Conservation (phyloP, 2,329 filamentous ascomycete genomes). For the Lachnellula occidentalis region DNA sequence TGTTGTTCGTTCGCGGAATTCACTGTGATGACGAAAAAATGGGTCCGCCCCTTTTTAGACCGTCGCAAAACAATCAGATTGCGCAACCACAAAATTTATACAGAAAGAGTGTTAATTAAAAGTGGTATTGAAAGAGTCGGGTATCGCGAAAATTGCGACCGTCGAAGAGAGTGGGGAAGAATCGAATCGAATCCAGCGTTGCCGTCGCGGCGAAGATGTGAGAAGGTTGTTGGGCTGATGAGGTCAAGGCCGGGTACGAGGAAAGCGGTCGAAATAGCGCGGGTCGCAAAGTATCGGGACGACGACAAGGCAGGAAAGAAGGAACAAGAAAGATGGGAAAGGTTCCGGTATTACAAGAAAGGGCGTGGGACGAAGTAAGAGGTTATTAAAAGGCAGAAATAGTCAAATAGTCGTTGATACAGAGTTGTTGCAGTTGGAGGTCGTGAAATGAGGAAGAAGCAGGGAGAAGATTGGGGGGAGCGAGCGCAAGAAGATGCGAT, state of each 20-base stretch:
- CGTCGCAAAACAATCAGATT: conserved; percentile 2
- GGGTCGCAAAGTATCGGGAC: conserved; percentile 3
- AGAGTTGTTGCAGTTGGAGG: not conserved
- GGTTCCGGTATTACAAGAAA: conserved; percentile 6
- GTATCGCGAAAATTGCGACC: conserved; percentile 1
- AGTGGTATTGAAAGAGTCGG: conserved; percentile 12
- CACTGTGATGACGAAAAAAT: not conserved
- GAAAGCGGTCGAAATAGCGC: not conserved
- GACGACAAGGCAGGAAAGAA: conserved; percentile 8
- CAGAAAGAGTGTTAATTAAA: conserved; percentile 23
- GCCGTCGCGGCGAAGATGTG: conserved; percentile 18
- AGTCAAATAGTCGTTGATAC: not conserved
- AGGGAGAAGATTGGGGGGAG: not conserved
- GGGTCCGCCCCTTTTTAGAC: conserved; percentile 4
- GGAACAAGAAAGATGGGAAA: conserved; percentile 20
- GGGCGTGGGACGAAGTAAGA: not conserved
- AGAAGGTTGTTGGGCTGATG: conserved; percentile 9
- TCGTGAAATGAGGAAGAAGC: not conserved
- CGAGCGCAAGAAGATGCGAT: not conserved
- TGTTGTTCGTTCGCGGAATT: conserved; percentile 10
- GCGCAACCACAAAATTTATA: conserved; percentile 10
- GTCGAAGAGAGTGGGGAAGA: conserved; percentile 13
- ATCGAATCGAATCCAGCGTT: conserved; percentile 23
- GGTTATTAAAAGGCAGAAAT: conserved; percentile 4
- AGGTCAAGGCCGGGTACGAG: not conserved